Percentiles rank a stretch among this genome's conserved stretches.
Conservation (phyloP, 2,329 filamentous ascomycete species). For the Fusarium marasasianum region DNA sequence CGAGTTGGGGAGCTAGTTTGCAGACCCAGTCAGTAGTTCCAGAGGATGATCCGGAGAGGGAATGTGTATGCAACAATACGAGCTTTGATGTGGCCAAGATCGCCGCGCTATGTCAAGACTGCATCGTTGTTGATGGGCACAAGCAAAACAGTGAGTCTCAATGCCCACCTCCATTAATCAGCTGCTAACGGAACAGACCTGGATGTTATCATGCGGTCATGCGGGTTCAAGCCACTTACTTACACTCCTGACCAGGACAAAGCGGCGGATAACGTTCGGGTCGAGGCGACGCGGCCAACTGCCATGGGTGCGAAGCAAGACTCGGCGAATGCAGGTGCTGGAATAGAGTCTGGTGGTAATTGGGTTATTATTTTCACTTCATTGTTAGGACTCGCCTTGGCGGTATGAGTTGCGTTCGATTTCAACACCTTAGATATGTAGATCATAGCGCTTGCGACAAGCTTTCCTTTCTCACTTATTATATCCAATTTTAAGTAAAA, state of each 20-base stretch:
- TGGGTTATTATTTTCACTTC: slow-evolving; percentile 9
- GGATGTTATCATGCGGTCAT: slow-evolving; percentile 48
- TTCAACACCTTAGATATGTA: background rate
- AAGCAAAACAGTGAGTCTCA: slow-evolving; percentile 45
- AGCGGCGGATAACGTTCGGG: slow-evolving; percentile 46
- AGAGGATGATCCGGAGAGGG: slow-evolving; percentile 43
- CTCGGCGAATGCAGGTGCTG: background rate
- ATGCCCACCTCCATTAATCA: background rate
- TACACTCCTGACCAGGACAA: slow-evolving; percentile 47
- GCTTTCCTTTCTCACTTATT: slow-evolving; percentile 9
- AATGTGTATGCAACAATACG: slow-evolving; percentile 51
- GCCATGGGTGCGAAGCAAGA: slow-evolving; percentile 9
- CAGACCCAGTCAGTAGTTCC: slow-evolving; percentile 30
- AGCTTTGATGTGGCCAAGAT: slow-evolving; percentile 53
- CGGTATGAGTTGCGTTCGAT: background rate
- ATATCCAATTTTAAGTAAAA: background rate
- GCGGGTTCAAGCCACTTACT: slow-evolving; percentile 45
- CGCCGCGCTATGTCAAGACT: slow-evolving; percentile 52
- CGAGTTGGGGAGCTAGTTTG: slow-evolving; percentile 8
- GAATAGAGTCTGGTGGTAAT: background rate
- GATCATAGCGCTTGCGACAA: slow-evolving; percentile 9
- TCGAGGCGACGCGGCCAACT: slow-evolving; percentile 46
- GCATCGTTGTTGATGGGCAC: slow-evolving; percentile 47
- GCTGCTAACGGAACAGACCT: slow-evolving; percentile 44
- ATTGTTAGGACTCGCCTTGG: slow-evolving; percentile 11